Base-by-base conservation (phyloP, 2,329 filamentous ascomycete genomes). In the Exophiala sideris region DNA sequence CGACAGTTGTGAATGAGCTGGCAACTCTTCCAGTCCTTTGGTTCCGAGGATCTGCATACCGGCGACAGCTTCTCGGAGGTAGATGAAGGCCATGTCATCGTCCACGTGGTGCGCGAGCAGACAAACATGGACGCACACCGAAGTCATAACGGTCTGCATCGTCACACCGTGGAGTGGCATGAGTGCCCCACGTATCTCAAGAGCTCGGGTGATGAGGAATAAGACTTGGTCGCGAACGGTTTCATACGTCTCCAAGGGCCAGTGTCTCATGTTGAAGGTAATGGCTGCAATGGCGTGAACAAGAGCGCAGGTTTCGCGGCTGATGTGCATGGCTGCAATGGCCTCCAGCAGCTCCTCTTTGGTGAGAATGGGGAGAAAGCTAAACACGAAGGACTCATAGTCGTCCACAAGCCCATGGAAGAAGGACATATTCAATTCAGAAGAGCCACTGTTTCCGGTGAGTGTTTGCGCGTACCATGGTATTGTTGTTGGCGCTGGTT, bases 41-140 rank as follows among this genome's bases (percentile, higher is more conserved):
- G 66, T 5, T 63, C 73, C 70, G 8, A 76, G 62, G 63, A 75
- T 66, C 63, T 80, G 68, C 46, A 76, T 64, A 66, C 74, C 67
- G 49, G 70, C 69, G 48, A 78, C 76, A 18, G 73, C 74, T 58
- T 82, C 79, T 6, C 79, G 70, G 36, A 82, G 72, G 40, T 79
- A 75, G 63, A 73, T 68, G 44, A 80, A 79, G 11, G 76, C 76
- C 32, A 76, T 70, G 46, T 80, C 76, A 53, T 71, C 70, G 11
- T 74, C 72, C 40, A 32, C 41, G 8, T 73, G 72, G 34, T 79
- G 68, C 3, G 71, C 73, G 72, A 80, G 76, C 36, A 77, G 70
- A 61, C 72, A 76, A 54, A 80, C 80, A 59, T 81, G 76, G 34
- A 80, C 71, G 57, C 79, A 81, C 41, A 81, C 68, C 36, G 73